These are phyloP conservation scores for Pleurotus cornucopiae DNA, from an alignment of 768 basidiomycete species.

Conservation along the genomic window DNA sequence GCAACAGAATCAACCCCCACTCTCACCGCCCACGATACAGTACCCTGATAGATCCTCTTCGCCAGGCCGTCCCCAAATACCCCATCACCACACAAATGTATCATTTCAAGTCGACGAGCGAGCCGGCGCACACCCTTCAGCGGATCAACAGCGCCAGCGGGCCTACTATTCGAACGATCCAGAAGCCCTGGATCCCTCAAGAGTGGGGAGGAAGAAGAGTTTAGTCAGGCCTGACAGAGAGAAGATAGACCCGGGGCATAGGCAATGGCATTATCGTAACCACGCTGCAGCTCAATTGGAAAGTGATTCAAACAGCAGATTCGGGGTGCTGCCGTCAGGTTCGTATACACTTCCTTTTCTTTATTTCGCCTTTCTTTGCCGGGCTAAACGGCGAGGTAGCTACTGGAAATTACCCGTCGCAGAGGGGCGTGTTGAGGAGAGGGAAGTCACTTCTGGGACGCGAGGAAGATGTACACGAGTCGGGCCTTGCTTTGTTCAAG, in stretches of 20 bases:
- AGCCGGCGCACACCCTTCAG: conserved; percentile 58
- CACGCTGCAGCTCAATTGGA: conserved; percentile 73
- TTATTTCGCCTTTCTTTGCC: conserved; percentile 10
- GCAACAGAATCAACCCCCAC: conserved; percentile 36
- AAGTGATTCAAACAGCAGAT: conserved; percentile 55
- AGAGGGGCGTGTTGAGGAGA: conserved; percentile 57
- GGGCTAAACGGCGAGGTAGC: conserved; percentile 30
- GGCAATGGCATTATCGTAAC: conserved; percentile 90
- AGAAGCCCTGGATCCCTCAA: conserved; percentile 44
- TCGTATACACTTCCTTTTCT: conserved; percentile 29
- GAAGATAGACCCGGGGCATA: conserved; percentile 92
- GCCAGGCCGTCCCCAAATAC: conserved; percentile 19
- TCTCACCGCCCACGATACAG: conserved; percentile 22
- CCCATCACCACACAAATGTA: conserved; percentile 38
- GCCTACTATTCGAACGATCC: conserved; percentile 45
- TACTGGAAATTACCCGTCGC: conserved; percentile 73
- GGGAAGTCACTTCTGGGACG: conserved; percentile 88
- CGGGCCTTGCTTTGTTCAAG: conserved; percentile 89
- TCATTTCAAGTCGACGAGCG: conserved; percentile 68
- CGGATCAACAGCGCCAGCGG: conserved; percentile 53
- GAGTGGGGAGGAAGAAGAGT: conserved; percentile 82
- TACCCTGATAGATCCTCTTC: conserved; percentile 26
- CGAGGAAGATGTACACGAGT: conserved; percentile 89
- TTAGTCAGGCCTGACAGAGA: conserved; percentile 91
- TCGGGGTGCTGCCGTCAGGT: conserved; percentile 83